Percentiles rank a stretch among this genome's conserved stretches.
phyloP scores from a whole-genome alignment of 139 green algal species.

The Coccomyxa sp. region DNA sequence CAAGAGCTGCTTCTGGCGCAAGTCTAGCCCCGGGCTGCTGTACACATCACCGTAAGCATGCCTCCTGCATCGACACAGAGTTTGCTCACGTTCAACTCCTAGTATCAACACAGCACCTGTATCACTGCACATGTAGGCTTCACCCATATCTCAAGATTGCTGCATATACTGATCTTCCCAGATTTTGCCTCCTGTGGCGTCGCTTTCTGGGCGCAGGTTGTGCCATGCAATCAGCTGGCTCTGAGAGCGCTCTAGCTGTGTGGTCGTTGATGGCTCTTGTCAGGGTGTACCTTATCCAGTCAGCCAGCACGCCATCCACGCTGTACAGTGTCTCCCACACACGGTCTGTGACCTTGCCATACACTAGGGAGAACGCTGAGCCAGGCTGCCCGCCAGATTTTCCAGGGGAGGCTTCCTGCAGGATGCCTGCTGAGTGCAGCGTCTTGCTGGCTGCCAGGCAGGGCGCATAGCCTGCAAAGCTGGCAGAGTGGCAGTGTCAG shows the following conservation, averaged over 20 bases:
- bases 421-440: neutral
- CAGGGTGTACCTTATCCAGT: slow-evolving; percentile 38
- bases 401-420: slow-evolving; percentile 28
- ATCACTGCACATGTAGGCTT: neutral
- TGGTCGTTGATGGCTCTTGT: neutral
- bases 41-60: slow-evolving; percentile 59
- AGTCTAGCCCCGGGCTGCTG: slow-evolving; percentile 33
- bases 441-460: slow-evolving; percentile 35
- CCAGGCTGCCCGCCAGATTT: slow-evolving; percentile 46
- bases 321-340: slow-evolving; percentile 41
- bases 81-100: neutral
- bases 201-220: too few relatives aligned
- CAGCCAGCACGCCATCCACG: slow-evolving; percentile 32
- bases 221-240: neutral
- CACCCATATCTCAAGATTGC: too few relatives aligned
- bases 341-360: slow-evolving; percentile 25
- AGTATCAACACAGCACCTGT: too few relatives aligned
- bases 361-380: slow-evolving; percentile 55
- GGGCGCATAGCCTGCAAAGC: slow-evolving; percentile 44
- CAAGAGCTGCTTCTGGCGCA: slow-evolving; percentile 49
- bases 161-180: too few relatives aligned
- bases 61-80: slow-evolving; percentile 1
- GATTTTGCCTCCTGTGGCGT: too few relatives aligned
- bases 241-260: neutral
- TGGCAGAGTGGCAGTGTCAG: slow-evolving; percentile 3